Conservation (phyloP, 139 green algal species). For the Auxenochlorella pyrenoidosa region DNA sequence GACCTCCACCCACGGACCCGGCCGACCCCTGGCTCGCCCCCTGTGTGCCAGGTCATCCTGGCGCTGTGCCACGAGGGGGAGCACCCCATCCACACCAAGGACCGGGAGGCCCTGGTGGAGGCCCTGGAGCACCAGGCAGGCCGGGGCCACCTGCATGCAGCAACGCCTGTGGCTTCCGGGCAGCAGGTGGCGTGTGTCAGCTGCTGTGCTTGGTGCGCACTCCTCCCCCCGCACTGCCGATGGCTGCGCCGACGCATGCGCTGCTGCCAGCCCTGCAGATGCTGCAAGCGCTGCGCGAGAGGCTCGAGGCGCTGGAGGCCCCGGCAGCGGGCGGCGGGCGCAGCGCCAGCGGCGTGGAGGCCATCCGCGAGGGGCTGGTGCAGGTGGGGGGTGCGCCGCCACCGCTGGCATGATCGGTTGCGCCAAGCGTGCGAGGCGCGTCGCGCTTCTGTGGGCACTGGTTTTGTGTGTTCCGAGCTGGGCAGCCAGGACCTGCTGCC, state of each 20-base stretch:
- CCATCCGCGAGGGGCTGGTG: constrained; percentile 16
- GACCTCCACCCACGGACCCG: no score
- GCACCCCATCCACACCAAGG: constrained; percentile 47
- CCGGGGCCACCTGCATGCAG: no score
- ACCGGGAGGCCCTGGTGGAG: constrained; percentile 10
- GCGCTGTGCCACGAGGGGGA: constrained; percentile 38
- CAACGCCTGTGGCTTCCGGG: neutral
- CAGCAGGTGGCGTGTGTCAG: neutral
- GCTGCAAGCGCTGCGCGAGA: constrained; percentile 34
- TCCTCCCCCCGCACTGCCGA: no score
- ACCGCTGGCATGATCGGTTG: no score
- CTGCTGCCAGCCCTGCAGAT: neutral
- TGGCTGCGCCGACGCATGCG: neutral
- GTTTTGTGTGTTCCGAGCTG: no score
- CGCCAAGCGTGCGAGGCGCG: no score
- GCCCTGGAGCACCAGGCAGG: constrained; percentile 4
- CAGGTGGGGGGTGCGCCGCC: neutral
- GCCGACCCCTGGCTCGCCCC: neutral
- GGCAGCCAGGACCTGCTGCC: no score
- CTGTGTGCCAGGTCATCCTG: constrained; percentile 13
- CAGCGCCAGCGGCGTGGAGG: constrained; percentile 8
- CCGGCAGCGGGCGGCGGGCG: neutral
- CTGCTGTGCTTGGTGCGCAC: no score
- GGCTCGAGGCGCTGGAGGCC: constrained; percentile 12
- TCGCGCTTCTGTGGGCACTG: no score